Evolutionary conservation across 225 moss, liverwort and hornwort genomes (phyloP).

Genomic region (Physcomitrellopsis africana): DNA sequence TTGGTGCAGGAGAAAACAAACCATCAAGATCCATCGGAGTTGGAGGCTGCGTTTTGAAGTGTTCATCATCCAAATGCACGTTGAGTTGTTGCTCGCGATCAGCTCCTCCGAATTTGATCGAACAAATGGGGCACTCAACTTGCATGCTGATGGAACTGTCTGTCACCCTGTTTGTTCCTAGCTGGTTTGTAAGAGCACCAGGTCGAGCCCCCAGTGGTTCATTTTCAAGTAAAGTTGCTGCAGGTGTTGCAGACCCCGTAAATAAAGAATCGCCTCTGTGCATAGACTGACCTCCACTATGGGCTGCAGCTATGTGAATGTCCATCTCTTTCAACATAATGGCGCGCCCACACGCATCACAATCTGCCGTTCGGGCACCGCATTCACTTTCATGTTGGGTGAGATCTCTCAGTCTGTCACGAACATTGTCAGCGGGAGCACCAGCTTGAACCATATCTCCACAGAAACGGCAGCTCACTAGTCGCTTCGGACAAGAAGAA

Average conservation of each 20-base stretch:
- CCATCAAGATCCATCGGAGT: constrained; percentile 59
- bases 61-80: constrained; percentile 72
- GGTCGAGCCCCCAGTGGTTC: neutral
- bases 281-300: constrained; percentile 31
- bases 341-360: constrained; percentile 48
- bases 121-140: constrained; percentile 84
- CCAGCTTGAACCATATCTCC: constrained; percentile 99
- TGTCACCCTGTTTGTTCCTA: constrained; percentile 18
- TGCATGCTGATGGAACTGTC: constrained; percentile 20
- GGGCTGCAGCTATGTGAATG: constrained; percentile 64
- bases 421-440: constrained; percentile 69
- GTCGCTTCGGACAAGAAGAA: constrained; percentile 70
- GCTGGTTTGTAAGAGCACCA: constrained; percentile 16
- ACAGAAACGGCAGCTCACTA: constrained; percentile 89
- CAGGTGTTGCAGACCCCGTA: neutral
- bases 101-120: constrained; percentile 52
- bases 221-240: constrained; percentile 4
- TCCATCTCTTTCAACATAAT: constrained; percentile 68
- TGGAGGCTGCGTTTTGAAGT: constrained; percentile 50
- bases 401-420: constrained; percentile 83
- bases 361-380: constrained; percentile 61
- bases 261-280: constrained; percentile 23
- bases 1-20: constrained; percentile 26
- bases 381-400: constrained; percentile 88
- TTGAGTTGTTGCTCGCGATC: constrained; percentile 77